Evolutionary conservation across 345 rosid species (phyloP), one percentile per base, ranked within the genome.

Genomic region (Cochlearia excelsa): DNA sequence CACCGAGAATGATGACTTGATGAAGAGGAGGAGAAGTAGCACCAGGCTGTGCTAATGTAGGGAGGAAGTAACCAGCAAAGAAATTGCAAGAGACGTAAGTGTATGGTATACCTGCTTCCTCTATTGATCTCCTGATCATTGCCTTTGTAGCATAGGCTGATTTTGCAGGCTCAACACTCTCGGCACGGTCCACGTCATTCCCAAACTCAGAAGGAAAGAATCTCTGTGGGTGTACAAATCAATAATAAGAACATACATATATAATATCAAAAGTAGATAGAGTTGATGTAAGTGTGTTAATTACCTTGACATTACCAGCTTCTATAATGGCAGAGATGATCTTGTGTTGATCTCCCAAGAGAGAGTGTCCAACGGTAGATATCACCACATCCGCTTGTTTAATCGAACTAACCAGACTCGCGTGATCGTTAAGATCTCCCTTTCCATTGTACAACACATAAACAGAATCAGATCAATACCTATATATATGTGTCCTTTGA

Each of bases 191-290:
- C 34, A 81, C 82, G 51, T 80, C 85, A 59, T 77, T 74, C 49
- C 81, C 84, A 64, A 82, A 82, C 70, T 82, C 87, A 0, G 85
- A 83, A 4, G 88, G 83, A 35, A 80, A 73, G 59, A 83, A 81
- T 49, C 88, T 71, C 85, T 83, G 74, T 26, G 9, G 41, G 23
- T 16, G 23, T 16, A 16, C 23, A 30, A 29, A 45, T 26, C 45
- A 7, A 57, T 39, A 16, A 30, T 7, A 7, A 38, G 10, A 38
- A 3, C 30, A 23, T 44, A 51, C 45, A 63, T 9, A 34, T 34
- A 34, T 16, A 16, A 16, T 16, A 16, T 16, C 23, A 16, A 16
- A 16, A 16, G 23, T n/a, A 33, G 35, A 3, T 33, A 5, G 35
- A 33, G 35, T 4, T 7, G 43, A 9, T 2, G 2, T 7, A 39